phyloP scores from a whole-genome alignment of 768 basidiomycete genomes.

The Pisolithus sp. region DNA sequence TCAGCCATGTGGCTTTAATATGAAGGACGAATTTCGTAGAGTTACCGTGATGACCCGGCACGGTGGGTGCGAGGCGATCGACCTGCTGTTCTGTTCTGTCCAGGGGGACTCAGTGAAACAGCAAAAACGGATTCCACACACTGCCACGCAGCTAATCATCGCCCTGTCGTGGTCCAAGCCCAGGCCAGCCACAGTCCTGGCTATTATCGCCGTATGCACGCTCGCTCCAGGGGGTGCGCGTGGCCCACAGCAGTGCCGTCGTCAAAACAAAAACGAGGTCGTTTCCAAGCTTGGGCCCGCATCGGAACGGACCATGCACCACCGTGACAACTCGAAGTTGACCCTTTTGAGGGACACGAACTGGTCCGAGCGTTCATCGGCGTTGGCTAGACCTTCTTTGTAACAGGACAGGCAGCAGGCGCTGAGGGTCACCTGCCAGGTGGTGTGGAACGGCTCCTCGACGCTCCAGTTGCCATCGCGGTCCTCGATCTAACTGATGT shows the following conservation, averaged over 20 bases:
- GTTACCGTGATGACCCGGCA: neutral
- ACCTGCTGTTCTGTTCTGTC: slow-evolving; percentile 4
- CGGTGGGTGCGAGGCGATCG: slow-evolving; percentile 3
- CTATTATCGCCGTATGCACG: neutral
- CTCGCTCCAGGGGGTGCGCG: neutral
- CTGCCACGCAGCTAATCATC: neutral
- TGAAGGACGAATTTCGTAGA: neutral
- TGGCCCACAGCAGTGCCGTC: neutral
- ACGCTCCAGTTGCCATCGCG: no score
- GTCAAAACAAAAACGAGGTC: no score
- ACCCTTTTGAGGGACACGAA: no score
- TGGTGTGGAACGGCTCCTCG: no score
- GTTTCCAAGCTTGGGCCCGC: no score
- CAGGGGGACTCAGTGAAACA: neutral
- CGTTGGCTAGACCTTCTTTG: no score
- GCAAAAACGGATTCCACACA: neutral
- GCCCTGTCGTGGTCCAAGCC: neutral
- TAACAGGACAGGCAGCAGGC: no score
- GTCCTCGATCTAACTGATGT: no score
- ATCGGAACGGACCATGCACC: no score
- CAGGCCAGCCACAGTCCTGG: neutral
- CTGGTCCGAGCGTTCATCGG: no score
- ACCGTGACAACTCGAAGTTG: no score
- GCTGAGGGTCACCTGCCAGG: no score
- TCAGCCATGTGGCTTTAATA: slow-evolving; percentile 6